Evolutionary conservation across 2,329 filamentous ascomycete species (phyloP), one percentile per base, ranked within the genome.

Genomic region (Clonostachys rhizophaga): DNA sequence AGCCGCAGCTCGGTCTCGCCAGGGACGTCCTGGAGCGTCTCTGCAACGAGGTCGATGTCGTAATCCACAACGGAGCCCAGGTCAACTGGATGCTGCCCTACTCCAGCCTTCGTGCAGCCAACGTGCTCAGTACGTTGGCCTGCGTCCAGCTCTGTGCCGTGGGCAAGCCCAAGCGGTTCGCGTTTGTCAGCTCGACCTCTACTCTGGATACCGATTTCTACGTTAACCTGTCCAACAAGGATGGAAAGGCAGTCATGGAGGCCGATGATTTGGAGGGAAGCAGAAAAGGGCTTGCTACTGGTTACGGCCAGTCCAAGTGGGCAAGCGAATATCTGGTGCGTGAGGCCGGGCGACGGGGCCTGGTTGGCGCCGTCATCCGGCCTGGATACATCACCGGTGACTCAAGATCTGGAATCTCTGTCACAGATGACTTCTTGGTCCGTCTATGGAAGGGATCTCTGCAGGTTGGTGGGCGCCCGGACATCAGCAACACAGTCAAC

Each of bases 291-390:
- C 81, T 96, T 2, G 83, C 83, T 36, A 96, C 89, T 1, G 91
- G 92, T 6, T 96, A 96, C 58, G 91, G 92, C 4, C 91, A 96
- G 65, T 83, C 81, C 54, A 96, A 97, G 70, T 96, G 91, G 91
- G 87, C 81, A 6, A 70, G 72, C 7, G 79, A 84, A 56, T 69
- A 80, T 44, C 75, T 96, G 43, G 80, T 91, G 18, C 79, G 88
- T 20, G 87, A 89, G 63, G 91, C 92, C 24, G 89, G 91, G 44
- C 74, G 74, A 48, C 79, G 89, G 47, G 91, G 92, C 12, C 79
- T 96, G 3, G 72, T 69, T 13, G 91, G 89, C 14, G 78, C 84
- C 18, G 81, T 96, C 40, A 74, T 96, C 43, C 83, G 92, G 11
- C 86, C 92, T 5, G 91, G 92, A 33, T 96, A 96, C 63, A 83